Evolutionary conservation across 2,329 filamentous ascomycete species (phyloP), one percentile per base, ranked within the genome.

Genomic region (Epichloe gansuensis): DNA sequence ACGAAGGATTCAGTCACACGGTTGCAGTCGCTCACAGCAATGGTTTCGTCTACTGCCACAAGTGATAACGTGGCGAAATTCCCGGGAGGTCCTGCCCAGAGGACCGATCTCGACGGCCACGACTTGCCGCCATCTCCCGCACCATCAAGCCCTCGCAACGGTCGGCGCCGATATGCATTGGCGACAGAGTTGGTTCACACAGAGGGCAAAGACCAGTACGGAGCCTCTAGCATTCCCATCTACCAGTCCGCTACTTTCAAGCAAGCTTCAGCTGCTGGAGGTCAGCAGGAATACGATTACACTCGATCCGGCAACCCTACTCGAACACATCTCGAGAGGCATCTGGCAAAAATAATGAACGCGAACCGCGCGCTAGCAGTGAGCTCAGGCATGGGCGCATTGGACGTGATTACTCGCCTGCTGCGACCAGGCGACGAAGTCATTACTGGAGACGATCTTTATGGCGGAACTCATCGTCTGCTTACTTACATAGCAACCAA

Each of bases 161-260:
- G 89, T 57, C 82, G 85, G 59, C 72, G 76, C 44, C 87, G 89
- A 60, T 98, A 97, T 71, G 89, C 90, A 45, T 80, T 98, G 55
- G 91, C 91, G 53, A 98, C 93, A 4, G 93, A 98, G 71, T 75
- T 98, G 56, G 93, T 98, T 55, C 97, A 91, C 69, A 97, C 91
- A 49, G 93, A 98, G 62, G 83, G 85, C 66, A 93, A 85, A 70
- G 93, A 98, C 69, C 93, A 98, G 73, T 96, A 97, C 75, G 94
- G 94, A 64, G 81, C 93, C 53, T 95, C 89, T 61, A 97, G 90
- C 68, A 85, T 95, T 61, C 93, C 93, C 51, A 97, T 98, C 65
- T 98, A 98, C 70, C 93, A 95, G 78, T 95, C 89, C 47, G 94
- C 93, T 47, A 98, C 93, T 39, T 98, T 98, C 76, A 98, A 98